phyloP scores from a whole-genome alignment of 1,284 basidiomycete genomes.

The Microbotryomycetes sp. region DNA sequence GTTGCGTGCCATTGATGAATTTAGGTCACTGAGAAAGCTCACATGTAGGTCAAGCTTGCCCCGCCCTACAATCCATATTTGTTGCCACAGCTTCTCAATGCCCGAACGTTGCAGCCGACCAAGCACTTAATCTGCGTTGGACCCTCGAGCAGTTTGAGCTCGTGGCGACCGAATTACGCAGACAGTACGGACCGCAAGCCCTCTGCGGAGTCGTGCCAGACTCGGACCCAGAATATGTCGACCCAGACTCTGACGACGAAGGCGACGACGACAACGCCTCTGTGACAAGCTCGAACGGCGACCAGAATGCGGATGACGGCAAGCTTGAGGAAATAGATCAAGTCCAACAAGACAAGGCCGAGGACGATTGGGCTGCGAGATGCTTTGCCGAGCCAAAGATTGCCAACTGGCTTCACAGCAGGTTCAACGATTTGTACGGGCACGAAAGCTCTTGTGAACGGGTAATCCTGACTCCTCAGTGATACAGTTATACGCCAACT shows the following conservation, averaged over 20 bases:
- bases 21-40: constrained; percentile 1
- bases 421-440: constrained; percentile 1
- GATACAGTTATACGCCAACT: constrained; percentile 8
- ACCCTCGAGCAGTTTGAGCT: constrained; percentile 1
- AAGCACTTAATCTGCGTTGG: not conserved
- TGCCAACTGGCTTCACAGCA: constrained; percentile 5
- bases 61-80: too few relatives aligned
- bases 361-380: constrained; percentile 1
- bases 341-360: not conserved
- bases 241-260: not conserved
- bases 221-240: not conserved
- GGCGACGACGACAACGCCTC: not conserved
- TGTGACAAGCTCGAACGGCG: not conserved
- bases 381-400: not conserved
- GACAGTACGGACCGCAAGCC: constrained; percentile 7
- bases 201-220: constrained; percentile 7
- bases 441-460: not conserved
- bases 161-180: not conserved
- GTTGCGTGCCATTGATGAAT: constrained; percentile 9
- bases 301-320: not conserved
- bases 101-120: not conserved
- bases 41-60: not conserved
- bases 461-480: not conserved
- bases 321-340: not conserved
- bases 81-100: too few relatives aligned